Conservation (phyloP, 768 basidiomycete genomes). For the Phanerodontia chrysosporium region DNA sequence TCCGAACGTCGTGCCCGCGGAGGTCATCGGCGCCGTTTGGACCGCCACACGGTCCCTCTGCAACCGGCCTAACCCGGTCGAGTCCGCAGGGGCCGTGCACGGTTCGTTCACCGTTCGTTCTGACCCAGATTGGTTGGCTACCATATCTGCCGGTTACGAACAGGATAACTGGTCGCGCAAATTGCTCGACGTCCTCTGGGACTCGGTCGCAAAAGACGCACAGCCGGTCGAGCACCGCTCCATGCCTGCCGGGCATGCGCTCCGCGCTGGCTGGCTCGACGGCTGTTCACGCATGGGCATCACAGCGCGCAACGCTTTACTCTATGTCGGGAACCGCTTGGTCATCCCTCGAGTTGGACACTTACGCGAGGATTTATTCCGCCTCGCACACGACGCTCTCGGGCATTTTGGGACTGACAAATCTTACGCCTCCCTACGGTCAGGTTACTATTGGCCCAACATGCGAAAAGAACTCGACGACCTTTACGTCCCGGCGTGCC, state of each 20-base stretch:
- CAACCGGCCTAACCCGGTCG: background rate
- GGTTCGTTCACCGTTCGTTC: too few species aligned
- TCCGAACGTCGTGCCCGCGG: background rate
- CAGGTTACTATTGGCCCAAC: conserved; percentile 19
- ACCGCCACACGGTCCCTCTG: background rate
- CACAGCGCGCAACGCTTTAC: conserved; percentile 7
- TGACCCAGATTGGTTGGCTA: too few species aligned
- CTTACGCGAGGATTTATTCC: conserved; percentile 11
- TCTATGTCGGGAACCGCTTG: conserved; percentile 17
- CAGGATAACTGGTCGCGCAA: too few species aligned
- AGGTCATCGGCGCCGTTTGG: background rate
- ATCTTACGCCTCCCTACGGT: conserved; percentile 9
- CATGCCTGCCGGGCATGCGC: too few species aligned
- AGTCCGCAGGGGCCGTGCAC: too few species aligned
- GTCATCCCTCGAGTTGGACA: conserved; percentile 15
- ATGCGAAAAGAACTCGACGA: conserved; percentile 29
- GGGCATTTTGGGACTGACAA: conserved; percentile 21
- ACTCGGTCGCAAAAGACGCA: too few species aligned
- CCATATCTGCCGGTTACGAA: too few species aligned
- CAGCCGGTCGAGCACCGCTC: too few species aligned
- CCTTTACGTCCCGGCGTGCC: conserved; percentile 29
- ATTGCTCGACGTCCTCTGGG: too few species aligned
- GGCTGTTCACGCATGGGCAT: too few species aligned
- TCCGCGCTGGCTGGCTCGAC: too few species aligned
- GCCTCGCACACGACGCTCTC: conserved; percentile 15